Conservation (phyloP, 164 flowering plant species). For the Chimonanthus praecox region DNA sequence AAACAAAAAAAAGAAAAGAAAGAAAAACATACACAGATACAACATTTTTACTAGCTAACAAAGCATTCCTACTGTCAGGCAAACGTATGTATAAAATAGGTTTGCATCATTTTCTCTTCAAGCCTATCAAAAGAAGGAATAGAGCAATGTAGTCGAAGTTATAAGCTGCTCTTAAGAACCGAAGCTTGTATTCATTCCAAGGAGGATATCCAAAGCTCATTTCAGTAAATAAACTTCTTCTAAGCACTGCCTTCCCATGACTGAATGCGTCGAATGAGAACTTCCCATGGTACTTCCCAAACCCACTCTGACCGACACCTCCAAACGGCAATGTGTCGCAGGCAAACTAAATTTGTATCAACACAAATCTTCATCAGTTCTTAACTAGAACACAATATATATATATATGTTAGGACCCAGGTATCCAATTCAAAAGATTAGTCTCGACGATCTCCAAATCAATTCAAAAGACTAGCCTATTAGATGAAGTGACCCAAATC, state of each 20-base stretch:
- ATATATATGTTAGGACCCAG: too few relatives aligned
- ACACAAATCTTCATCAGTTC: background rate
- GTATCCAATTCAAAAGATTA: too few relatives aligned
- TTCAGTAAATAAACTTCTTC: conserved; percentile 44
- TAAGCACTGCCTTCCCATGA: conserved; percentile 72
- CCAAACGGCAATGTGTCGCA: conserved; percentile 76
- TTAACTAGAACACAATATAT: too few relatives aligned
- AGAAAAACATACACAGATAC: background rate
- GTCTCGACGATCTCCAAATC: too few relatives aligned
- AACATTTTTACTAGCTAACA: too few relatives aligned
- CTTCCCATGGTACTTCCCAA: conserved; percentile 90
- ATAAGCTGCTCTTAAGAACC: conserved; percentile 44
- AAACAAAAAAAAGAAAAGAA: too few relatives aligned
- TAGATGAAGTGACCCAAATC: too few relatives aligned
- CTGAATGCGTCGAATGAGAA: conserved; percentile 86
- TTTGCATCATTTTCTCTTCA: conserved; percentile 23
- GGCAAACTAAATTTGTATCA: conserved; percentile 41
- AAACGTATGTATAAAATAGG: background rate
- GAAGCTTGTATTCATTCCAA: conserved; percentile 60
- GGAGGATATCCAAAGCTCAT: conserved; percentile 76
- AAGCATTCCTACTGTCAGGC: background rate
- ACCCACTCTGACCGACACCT: conserved; percentile 84
- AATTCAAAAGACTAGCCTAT: too few relatives aligned
- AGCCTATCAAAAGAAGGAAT: conserved; percentile 42
- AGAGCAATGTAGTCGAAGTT: conserved; percentile 44